Evolutionary conservation across 768 basidiomycete genomes (phyloP), one percentile per base, ranked within the genome.

Genomic region (Peribolospora baueri): DNA sequence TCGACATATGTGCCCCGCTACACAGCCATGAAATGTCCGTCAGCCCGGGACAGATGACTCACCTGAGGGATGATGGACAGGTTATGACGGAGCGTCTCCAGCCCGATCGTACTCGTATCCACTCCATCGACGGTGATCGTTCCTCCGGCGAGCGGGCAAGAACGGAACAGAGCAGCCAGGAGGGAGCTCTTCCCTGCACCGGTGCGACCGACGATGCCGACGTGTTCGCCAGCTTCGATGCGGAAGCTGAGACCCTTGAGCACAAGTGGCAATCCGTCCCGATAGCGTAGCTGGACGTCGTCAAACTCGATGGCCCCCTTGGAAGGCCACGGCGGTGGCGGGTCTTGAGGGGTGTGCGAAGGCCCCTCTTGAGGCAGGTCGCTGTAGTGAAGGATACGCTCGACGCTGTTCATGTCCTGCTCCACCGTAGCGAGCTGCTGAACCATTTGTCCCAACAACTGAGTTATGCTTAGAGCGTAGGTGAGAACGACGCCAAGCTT

Each of bases 391-490:
- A 83, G 66, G 53, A 90, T 81, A 5, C 86, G 79, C 65, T 91
- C 87, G 11, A 85, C 82, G 62, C 82, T 84, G 57, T 87, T 84
- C 61, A 86, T 80, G 60, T 84, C 84, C 61, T 79, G 76, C 62
- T 79, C 78, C 58, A 74, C 77, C 58, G 71, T 69, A 4, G 78
- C 76, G 60, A 75, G 79, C 40, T 13, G 43, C 7, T 45, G 43
- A 7, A 7, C 43, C 13, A 45, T 45, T 7, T 25, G 25, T 25
- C 25, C 25, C 46, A 61, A 53, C 36, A n/a, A 43, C 48, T 49
- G 40, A 1, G 53, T 54, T 0, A 46, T 56, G 46, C 41, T 50
- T 2, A 55, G 50, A 37, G 51, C 50, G 51, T 48, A 56, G 47
- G 41, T 53, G 13, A 56, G 38, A 37, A 7, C 40, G 14, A 14